A percentile compares a stretch with the other conserved stretches of the same genome.
Conservation (phyloP, 345 rosid species). For the Euphorbia lathyris region DNA sequence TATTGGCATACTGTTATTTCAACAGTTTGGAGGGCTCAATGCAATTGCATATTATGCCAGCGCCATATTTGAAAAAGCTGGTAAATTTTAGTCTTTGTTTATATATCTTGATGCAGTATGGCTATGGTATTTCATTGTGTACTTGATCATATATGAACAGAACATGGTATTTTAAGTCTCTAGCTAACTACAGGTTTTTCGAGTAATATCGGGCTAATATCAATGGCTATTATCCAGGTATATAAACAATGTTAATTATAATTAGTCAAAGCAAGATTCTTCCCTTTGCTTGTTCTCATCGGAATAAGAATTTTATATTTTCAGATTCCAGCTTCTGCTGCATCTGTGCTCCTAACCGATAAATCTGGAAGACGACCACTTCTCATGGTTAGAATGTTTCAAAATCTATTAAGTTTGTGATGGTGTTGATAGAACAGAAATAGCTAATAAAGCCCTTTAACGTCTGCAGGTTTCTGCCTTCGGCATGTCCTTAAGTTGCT, state of each 20-base stretch:
- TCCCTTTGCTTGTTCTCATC: neutral
- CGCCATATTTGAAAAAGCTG: conserved; percentile 45
- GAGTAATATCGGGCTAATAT: conserved; percentile 17
- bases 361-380: conserved; percentile 33
- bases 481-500: conserved; percentile 26
- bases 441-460: neutral
- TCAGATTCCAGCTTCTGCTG: conserved; percentile 18
- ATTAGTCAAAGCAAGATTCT: neutral
- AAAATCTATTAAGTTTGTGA: neutral
- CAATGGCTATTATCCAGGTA: conserved; percentile 27
- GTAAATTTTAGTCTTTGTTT: conserved; percentile 16
- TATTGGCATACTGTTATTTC: conserved; percentile 45
- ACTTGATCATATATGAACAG: no score
- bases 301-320: neutral
- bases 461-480: conserved; percentile 23
- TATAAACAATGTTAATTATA: no score
- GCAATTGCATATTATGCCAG: conserved; percentile 48
- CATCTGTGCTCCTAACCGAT: conserved; percentile 21
- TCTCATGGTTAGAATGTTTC: conserved; percentile 23
- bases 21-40: conserved; percentile 41
- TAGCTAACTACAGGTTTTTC: conserved; percentile 20
- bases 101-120: no score
- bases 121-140: no score
- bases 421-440: neutral
- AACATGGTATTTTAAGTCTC: no score